Evolutionary conservation across 768 basidiomycete genomes (phyloP).

Genomic region (Suillus plorans): DNA sequence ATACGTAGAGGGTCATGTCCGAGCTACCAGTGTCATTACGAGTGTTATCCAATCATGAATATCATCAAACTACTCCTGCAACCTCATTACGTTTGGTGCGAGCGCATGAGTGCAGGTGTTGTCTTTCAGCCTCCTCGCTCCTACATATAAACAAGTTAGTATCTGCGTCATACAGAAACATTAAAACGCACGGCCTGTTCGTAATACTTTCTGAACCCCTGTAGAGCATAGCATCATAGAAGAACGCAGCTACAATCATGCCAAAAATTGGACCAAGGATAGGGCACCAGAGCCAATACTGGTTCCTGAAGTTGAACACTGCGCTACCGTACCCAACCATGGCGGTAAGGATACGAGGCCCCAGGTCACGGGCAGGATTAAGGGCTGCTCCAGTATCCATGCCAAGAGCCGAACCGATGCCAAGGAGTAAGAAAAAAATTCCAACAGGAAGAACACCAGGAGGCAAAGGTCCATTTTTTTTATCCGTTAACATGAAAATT

Average conservation of each 20-base stretch:
- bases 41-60: neutral
- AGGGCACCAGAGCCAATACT: conserved; percentile 69
- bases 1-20: neutral
- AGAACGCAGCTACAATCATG: conserved; percentile 43
- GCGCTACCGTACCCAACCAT: conserved; percentile 59
- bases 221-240: conserved; percentile 57
- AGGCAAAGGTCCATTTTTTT: conserved; percentile 46
- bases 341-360: conserved; percentile 57
- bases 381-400: conserved; percentile 61
- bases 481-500: conserved; percentile 53
- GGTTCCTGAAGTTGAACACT: conserved; percentile 32
- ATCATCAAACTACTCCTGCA: conserved; percentile 4
- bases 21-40: neutral
- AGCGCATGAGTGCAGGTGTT: conserved; percentile 7
- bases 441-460: conserved; percentile 49
- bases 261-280: conserved; percentile 55
- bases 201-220: conserved; percentile 48
- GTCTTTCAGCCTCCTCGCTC: conserved; percentile 6
- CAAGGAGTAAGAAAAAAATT: conserved; percentile 52
- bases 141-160: neutral
- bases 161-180: neutral
- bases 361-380: conserved; percentile 65
- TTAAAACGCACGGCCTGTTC: conserved; percentile 41
- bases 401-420: conserved; percentile 51
- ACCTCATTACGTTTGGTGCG: conserved; percentile 5